A percentile compares a stretch with the other conserved stretches of the same genome.
These are phyloP conservation scores for Wickerhamomyces strasburgensis DNA, from an alignment of 805 yeast species.

Conservation along the genomic window DNA sequence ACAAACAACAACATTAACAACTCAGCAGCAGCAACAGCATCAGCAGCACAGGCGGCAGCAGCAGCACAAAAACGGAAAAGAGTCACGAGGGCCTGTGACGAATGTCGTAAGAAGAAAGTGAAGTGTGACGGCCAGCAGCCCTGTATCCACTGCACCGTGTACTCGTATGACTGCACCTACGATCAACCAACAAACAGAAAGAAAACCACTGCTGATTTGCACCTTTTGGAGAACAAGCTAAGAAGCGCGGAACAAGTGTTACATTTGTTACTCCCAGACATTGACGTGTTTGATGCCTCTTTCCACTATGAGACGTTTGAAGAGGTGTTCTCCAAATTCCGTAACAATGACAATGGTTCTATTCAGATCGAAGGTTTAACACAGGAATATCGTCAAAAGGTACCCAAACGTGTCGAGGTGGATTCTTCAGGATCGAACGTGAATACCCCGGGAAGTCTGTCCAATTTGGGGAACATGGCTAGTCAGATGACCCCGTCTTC, in stretches of 20 bases:
- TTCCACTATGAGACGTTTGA: constrained; percentile 27
- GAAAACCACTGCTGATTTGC: constrained; percentile 29
- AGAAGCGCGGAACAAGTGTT: constrained; percentile 32
- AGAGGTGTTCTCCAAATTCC: constrained; percentile 6
- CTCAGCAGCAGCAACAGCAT: background rate
- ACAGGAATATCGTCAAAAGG: constrained; percentile 9
- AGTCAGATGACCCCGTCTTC: background rate
- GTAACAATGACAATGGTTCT: constrained; percentile 1
- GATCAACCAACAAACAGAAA: constrained; percentile 53
- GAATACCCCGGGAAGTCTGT: constrained; percentile 11
- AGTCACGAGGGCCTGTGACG: constrained; percentile 72
- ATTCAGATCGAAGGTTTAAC: constrained; percentile 7
- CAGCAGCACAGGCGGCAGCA: background rate
- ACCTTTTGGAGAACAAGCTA: constrained; percentile 31
- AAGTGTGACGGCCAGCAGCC: constrained; percentile 79
- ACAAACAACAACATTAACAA: background rate
- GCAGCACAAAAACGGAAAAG: constrained; percentile 46
- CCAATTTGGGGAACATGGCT: too few relatives aligned
- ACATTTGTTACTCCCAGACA: constrained; percentile 32
- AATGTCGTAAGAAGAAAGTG: constrained; percentile 70
- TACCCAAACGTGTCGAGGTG: constrained; percentile 4
- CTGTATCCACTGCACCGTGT: constrained; percentile 76
- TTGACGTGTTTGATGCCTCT: constrained; percentile 30
- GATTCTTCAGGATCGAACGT: constrained; percentile 3
- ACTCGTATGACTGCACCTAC: constrained; percentile 76